Base-by-base conservation (phyloP, 1,139 yeast genomes). In the Groenewaldozyma sp. region DNA sequence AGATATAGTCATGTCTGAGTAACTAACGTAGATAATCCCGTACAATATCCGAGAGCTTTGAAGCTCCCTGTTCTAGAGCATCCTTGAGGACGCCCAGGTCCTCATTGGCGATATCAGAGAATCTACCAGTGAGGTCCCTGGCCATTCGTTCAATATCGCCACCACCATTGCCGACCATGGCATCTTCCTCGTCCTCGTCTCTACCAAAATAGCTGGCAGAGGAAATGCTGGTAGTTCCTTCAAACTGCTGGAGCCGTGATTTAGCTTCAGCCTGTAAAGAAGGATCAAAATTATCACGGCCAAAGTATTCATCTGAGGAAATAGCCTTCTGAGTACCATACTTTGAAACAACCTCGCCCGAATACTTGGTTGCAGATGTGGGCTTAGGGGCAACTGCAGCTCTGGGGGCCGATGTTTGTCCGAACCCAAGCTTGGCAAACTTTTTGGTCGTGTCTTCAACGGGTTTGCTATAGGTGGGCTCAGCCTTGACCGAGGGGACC, bases 21-120 rank as follows among this genome's bases (percentile, higher is more conserved):
- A 7, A 14, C 9, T 59, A 73, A 55, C 84, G 69, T 55, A 87
- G 66, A 58, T 83, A 84, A 58, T 87, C 95, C 54, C 96, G 75
- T 65, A 88, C 70, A 58, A 81, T 78, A 29, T 80, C 81, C 28
- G 94, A 87, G 44, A 88, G 70, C 62, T 82, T 86, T 55, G 79
- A 81, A 20, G 96, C 96, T 45, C 97, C 97, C 50, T 78, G 87
- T 61, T 88, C 97, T 49, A 91, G 71, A n/a, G 88, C 95, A 61
- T 84, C 95, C 64, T 83, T 87, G 56, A 91, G 67, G 36, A 80
- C 86, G 41, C 82, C 86, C 59, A 91, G 67, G 61, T 91, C 97
- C 54, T 88, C 95, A 51, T 82, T 84, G 31, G 94, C 83, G 53
- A 83, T 76, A 40, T 77, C 82, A 36, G 77, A 66, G 50, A 82